Evolutionary conservation across 2,329 filamentous ascomycete genomes (phyloP), one percentile per base, ranked within the genome.

Genomic region (Lachnellula hyalina): DNA sequence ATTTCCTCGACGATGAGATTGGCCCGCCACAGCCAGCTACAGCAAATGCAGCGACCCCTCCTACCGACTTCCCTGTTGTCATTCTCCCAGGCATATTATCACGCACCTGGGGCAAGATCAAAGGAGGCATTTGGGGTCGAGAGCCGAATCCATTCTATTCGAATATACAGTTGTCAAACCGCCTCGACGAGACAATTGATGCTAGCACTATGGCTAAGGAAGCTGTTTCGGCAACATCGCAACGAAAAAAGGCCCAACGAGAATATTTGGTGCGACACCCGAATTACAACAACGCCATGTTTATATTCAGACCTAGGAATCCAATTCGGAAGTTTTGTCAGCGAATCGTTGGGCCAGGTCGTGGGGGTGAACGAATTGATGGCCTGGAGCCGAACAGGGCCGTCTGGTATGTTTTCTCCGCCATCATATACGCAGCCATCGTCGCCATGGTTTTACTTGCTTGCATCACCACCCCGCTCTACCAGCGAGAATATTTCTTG

Each of bases 381-480:
- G 94, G 94, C 14, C 84, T 95, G 0, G 85, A 91, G 57, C 94
- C 94, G 0, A 93, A 94, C 63, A 91, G 90, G 61, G 83, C 89
- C 4, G 79, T 94, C 8, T 99, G 94, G 92, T 96, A 96, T 68
- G 77, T 83, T 0, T 96, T 97, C 70, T 96, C 94, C 0, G 90
- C 90, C 3, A 88, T 99, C 65, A 89, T 97, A 53, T 99, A 99
- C 70, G 85, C 87, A 23, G 88, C 90, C 14, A 96, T 99, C 59
- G 89, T 97, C 42, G 89, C 90, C 49, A 99, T 99, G 95, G 94
- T 99, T n/a, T 73, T 96, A 45, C 80, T 99, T 50, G 94, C 94
- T 32, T 99, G 93, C 67, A 79, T 97, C 49, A 96, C 92, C 1
- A 99, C 94, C 1, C 94, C 94, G 0, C 76, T 99, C 15, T 99